Base-by-base conservation (phyloP, 768 basidiomycete species). In the Suillus subluteus region DNA sequence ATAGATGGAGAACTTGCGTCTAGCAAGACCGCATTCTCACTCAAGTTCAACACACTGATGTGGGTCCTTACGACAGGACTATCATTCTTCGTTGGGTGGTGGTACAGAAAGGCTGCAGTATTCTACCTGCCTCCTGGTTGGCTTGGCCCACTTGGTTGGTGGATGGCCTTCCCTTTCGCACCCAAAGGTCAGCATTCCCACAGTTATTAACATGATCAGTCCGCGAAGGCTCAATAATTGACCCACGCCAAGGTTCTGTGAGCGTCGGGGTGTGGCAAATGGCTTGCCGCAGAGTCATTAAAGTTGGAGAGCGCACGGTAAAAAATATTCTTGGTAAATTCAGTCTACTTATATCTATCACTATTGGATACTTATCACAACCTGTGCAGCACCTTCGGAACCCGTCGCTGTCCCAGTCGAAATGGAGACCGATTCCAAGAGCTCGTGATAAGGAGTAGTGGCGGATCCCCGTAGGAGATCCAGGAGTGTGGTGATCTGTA, bases 221-320 rank as follows among this genome's bases (percentile, higher is more conserved):
- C 6, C 64, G 18, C 37, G 11, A 59, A 70, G 21, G 38, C 37
- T 35, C 30, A 59, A 59, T 26, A 40, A 59, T 30, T 64, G 63
- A 40, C 23, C 65, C 54, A 37, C 43, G 30, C 48, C 62, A 18
- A 96, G 96, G 97, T 13, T 92, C 95, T 13, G 91, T 99, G 67
- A 95, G 94, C 71, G 94, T 95, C 50, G 93, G 92, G 1, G 87
- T 95, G 48, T 99, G 97, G 97, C 92, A 95, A 73, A 94, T 98
- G 89, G 92, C 95, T 9, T 96, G 95, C 78, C 89, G 87, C 69
- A 84, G 95, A 62, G 91, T 95, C n/a, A 84, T 98, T 66, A 84
- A 86, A 66, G 83, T 90, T n/a, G 84, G 88, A 55, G 94, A 95
- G 76, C 84, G 87, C 30, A 82, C 91, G 6, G 88, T 90, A 65